These are phyloP conservation scores for Chrysophaeum taylorii DNA, from an alignment of 352 stramenopile genomes.

Conservation along the genomic window DNA sequence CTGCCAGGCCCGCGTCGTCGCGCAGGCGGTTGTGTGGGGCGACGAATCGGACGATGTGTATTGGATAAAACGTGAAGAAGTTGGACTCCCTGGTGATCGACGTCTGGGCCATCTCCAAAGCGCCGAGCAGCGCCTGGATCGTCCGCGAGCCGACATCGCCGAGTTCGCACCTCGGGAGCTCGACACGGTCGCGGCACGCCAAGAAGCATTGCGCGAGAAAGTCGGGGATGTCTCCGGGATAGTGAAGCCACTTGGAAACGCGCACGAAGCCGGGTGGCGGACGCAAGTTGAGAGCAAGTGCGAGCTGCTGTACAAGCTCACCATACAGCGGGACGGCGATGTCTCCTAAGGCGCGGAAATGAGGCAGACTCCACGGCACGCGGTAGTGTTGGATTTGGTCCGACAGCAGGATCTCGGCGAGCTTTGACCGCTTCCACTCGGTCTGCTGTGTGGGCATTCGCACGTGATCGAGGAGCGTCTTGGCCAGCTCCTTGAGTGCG, in stretches of 20 bases:
- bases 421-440: conserved; percentile 15
- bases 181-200: conserved; percentile 5
- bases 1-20: background rate
- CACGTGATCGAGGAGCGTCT: conserved; percentile 10
- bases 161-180: conserved; percentile 14
- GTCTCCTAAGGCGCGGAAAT: conserved; percentile 19
- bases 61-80: conserved; percentile 18
- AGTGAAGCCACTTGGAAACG: conserved; percentile 18
- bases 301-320: conserved; percentile 22
- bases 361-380: conserved; percentile 14
- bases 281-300: conserved; percentile 11
- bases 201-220: conserved; percentile 22
- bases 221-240: conserved; percentile 16
- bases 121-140: conserved; percentile 11
- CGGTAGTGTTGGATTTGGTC: conserved; percentile 17
- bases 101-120: conserved; percentile 14
- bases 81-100: conserved; percentile 21
- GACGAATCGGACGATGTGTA: conserved; percentile 18
- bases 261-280: conserved; percentile 21
- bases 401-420: conserved; percentile 19
- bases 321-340: conserved; percentile 20
- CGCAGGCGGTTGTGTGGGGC: conserved; percentile 13
- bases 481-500: conserved; percentile 17
- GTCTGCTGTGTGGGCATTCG: conserved; percentile 11
- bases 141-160: conserved; percentile 16